Percentiles rank a stretch among this genome's conserved stretches.
Conservation (phyloP, 2,329 filamentous ascomycete species). For the Leptographium flavum region DNA sequence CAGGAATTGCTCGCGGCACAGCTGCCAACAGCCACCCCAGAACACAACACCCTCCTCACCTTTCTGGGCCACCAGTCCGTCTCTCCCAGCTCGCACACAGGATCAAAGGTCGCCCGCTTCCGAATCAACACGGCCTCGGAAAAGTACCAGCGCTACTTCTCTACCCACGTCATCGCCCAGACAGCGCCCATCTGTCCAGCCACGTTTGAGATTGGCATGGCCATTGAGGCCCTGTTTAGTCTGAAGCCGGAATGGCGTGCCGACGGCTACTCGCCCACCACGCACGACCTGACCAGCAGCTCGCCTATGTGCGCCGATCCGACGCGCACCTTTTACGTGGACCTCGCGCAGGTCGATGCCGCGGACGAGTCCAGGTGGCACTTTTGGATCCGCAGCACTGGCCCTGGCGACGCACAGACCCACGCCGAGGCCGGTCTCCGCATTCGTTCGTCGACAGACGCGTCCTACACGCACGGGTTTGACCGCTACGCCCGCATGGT, state of each 20-base stretch:
- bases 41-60: constrained; percentile 2
- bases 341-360: background rate
- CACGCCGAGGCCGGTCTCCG: constrained; percentile 15
- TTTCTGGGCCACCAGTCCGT: constrained; percentile 9
- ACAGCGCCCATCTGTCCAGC: constrained; percentile 24
- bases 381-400: background rate
- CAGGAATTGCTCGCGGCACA: background rate
- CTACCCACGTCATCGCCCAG: constrained; percentile 23
- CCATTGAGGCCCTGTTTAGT: constrained; percentile 17
- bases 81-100: background rate
- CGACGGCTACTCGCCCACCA: constrained; percentile 13
- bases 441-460: constrained; percentile 12
- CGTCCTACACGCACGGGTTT: constrained; percentile 11
- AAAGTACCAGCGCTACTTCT: constrained; percentile 20
- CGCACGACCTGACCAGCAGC: constrained; percentile 19
- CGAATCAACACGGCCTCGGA: constrained; percentile 23
- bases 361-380: background rate
- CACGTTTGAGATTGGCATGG: constrained; percentile 21
- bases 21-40: background rate
- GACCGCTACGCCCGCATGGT: constrained; percentile 19
- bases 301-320: constrained; percentile 18
- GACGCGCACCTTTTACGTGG: background rate
- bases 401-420: background rate
- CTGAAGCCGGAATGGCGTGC: constrained; percentile 9
- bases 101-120: constrained; percentile 19